Percentiles rank a stretch among this genome's conserved stretches.
These are phyloP conservation scores for Combretum micranthum DNA, from an alignment of 345 rosid species.

Conservation along the genomic window DNA sequence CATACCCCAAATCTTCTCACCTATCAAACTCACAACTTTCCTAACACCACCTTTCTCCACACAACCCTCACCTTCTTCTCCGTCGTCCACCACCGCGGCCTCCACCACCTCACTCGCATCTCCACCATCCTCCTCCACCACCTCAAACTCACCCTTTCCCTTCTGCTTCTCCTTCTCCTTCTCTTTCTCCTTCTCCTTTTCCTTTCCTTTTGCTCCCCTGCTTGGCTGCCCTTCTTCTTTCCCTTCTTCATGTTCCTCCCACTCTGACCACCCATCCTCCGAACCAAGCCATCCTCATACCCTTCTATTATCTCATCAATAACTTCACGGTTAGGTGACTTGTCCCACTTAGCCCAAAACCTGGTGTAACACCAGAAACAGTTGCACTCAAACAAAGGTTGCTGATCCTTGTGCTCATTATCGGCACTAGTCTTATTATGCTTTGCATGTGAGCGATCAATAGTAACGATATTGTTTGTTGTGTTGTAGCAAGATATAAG, in stretches of 20 bases:
- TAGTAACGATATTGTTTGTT: not conserved
- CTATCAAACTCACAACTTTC: slow-evolving; percentile 26
- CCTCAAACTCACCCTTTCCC: not conserved
- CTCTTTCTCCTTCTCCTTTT: not conserved
- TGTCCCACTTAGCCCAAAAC: slow-evolving; percentile 40
- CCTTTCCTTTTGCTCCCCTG: slow-evolving; percentile 4
- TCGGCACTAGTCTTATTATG: not conserved
- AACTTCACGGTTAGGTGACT: slow-evolving; percentile 28
- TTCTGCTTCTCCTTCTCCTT: not conserved
- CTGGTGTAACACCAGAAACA: slow-evolving; percentile 39
- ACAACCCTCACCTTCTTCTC: slow-evolving; percentile 9
- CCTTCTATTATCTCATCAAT: slow-evolving; percentile 40
- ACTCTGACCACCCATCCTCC: not conserved
- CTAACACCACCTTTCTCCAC: slow-evolving; percentile 23
- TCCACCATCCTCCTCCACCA: slow-evolving; percentile 1
- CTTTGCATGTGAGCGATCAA: too few species aligned
- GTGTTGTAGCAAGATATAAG: slow-evolving; percentile 25
- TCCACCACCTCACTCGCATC: not conserved
- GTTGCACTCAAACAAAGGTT: slow-evolving; percentile 23
- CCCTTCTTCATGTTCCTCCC: slow-evolving; percentile 6
- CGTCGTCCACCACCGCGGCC: not conserved
- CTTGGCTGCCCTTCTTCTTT: slow-evolving; percentile 13
- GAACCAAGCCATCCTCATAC: slow-evolving; percentile 24
- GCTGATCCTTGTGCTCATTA: slow-evolving; percentile 11
- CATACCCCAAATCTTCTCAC: slow-evolving; percentile 26